Percentiles rank a stretch among this genome's conserved stretches.
These are phyloP conservation scores for Sporothrix sp. DNA, from an alignment of 2,329 filamentous ascomycete species.

Conservation along the genomic window DNA sequence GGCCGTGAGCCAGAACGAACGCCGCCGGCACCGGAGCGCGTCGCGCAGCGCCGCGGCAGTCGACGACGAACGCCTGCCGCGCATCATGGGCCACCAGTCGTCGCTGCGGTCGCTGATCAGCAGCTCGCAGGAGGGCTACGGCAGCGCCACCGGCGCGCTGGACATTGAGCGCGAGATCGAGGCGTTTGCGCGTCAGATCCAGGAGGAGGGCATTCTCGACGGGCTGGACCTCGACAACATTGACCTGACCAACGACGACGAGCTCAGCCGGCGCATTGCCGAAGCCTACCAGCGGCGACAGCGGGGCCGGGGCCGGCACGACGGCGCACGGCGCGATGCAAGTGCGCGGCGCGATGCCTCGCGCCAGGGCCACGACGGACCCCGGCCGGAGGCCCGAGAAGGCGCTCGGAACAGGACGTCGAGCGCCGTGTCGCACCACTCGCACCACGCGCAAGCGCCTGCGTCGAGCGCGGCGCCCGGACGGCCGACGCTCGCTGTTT, in stretches of 20 bases:
- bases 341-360: slow-evolving; percentile 25
- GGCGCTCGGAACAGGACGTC: not conserved
- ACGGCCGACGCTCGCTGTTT: slow-evolving; percentile 1
- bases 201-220: slow-evolving; percentile 58
- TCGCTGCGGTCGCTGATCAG: slow-evolving; percentile 79
- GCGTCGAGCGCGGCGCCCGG: too few species aligned
- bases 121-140: slow-evolving; percentile 26
- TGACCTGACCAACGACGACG: slow-evolving; percentile 74
- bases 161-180: slow-evolving; percentile 84
- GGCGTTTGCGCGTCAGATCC: slow-evolving; percentile 73
- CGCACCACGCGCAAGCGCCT: too few species aligned
- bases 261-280: slow-evolving; percentile 81
- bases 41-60: slow-evolving; percentile 27
- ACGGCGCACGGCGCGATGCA: slow-evolving; percentile 32
- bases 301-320: slow-evolving; percentile 46
- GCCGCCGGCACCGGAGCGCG: slow-evolving; percentile 33
- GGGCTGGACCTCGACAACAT: slow-evolving; percentile 84
- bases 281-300: slow-evolving; percentile 77
- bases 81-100: slow-evolving; percentile 62
- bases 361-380: slow-evolving; percentile 23
- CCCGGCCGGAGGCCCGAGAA: not conserved
- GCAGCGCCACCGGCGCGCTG: slow-evolving; percentile 24
- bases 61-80: slow-evolving; percentile 28
- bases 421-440: slow-evolving; percentile 8
- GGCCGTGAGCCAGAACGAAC: not conserved